Base-by-base conservation (phyloP, 2,329 filamentous ascomycete genomes). In the Daldinia eschscholtzii region DNA sequence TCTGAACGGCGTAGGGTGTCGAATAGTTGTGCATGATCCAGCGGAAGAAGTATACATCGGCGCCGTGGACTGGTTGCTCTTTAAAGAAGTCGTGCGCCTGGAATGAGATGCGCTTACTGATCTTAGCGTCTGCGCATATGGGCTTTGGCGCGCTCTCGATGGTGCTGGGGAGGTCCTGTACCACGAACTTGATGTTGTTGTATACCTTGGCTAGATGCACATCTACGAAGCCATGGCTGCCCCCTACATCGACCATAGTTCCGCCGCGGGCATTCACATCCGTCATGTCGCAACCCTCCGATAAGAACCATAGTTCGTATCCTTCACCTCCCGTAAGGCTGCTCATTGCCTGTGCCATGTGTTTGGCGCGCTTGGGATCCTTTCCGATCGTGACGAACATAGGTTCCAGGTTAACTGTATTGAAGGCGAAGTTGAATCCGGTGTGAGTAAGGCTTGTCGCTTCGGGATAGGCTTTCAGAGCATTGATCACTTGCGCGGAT, bases 171-270 rank as follows among this genome's bases (percentile, higher is more conserved):
- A 87, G 77, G 70, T 88, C 87, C 73, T 88, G 85, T 26, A 88
- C 87, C 13, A 89, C 77, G 73, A 89, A 88, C 52, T 80, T 81
- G 71, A 88, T 82, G 42, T 84, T 81, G 53, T 81, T 80, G 77
- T 84, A 88, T 62, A 77, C 78, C 67, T 80, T 80, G 1, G 86
- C 88, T 48, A 90, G 78, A 3, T 84, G 85, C n/a, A 86, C 81
- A 53, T 81, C 84, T n/a, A 86, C 84, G 53, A 88, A 86, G 0
- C 88, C 88, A 59, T 86, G 85, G 18, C 84, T 86, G 2, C 88
- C 88, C 9, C 88, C 88, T 13, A 89, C 73, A 61, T 91, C 88
- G 4, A 90, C 86, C 42, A 90, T 78, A 0, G 81, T 86, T 2
- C 83, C 87, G 4, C 77, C 76, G 1, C 65, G 73, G 0, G 77